A percentile compares a stretch with the other conserved stretches of the same genome.
Conservation (phyloP, 345 rosid species). For the Salix brachista region DNA sequence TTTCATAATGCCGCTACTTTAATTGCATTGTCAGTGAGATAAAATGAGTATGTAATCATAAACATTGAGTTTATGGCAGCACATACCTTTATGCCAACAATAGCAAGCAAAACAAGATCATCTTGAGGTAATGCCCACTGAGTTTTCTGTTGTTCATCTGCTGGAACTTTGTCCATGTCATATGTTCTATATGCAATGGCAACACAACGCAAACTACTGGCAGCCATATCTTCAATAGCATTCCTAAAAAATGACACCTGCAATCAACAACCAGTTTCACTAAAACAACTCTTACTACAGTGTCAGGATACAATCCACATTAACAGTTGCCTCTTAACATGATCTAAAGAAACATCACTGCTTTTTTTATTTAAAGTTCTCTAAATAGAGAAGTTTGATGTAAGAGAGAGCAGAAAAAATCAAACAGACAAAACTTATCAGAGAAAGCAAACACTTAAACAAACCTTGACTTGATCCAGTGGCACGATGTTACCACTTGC, state of each 20-base stretch:
- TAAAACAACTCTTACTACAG: not conserved
- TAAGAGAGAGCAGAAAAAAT: not conserved
- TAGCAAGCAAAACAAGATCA: constrained; percentile 79
- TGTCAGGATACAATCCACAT: not conserved
- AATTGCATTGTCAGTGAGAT: not conserved
- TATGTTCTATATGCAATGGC: constrained; percentile 81
- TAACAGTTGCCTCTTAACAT: not conserved
- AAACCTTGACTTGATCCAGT: constrained; percentile 63
- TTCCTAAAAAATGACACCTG: constrained; percentile 58
- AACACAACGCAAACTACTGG: constrained; percentile 84
- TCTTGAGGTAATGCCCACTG: constrained; percentile 88
- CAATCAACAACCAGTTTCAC: constrained; percentile 8
- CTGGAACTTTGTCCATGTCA: constrained; percentile 58
- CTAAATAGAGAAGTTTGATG: not conserved
- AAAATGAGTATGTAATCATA: not conserved
- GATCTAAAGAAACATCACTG: not conserved
- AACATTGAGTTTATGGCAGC: not conserved
- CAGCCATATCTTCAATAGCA: constrained; percentile 90
- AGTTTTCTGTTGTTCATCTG: constrained; percentile 39
- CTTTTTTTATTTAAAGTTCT: not conserved
- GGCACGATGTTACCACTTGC: constrained; percentile 48
- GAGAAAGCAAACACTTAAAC: not conserved
- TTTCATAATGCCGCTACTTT: not conserved
- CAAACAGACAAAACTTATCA: not conserved
- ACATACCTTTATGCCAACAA: constrained; percentile 88